These are phyloP conservation scores for Chrysosporium queenslandicum DNA, from an alignment of 2,329 filamentous ascomycete genomes.

Conservation along the genomic window DNA sequence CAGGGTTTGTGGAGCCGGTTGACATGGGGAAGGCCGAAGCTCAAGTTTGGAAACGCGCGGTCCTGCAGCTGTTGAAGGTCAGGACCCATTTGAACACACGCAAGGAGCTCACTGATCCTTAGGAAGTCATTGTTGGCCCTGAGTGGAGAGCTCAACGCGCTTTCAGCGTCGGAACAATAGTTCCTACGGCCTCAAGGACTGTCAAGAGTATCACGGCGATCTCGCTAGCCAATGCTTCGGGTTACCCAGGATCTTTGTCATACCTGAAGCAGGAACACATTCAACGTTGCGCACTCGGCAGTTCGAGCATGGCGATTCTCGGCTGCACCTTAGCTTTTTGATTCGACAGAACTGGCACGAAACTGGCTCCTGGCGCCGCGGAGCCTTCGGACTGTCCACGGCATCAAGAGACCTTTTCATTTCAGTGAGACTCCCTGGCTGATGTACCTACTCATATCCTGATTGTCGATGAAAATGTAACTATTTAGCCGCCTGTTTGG, in stretches of 20 bases:
- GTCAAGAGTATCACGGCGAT: too few species aligned
- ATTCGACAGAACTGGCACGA: conserved; percentile 33
- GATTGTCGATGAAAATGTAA: too few species aligned
- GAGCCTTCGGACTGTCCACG: conserved; percentile 2
- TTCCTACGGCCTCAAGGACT: too few species aligned
- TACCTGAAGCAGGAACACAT: conserved; percentile 3
- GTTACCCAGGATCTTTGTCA: not conserved
- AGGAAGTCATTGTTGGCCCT: too few species aligned
- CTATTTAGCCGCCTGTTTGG: too few species aligned
- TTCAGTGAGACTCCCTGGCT: too few species aligned
- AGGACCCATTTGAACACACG: not conserved
- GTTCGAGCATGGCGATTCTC: conserved; percentile 42
- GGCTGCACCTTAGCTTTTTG: conserved; percentile 47
- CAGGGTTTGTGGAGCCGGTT: not conserved
- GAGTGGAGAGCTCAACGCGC: too few species aligned
- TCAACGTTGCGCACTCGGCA: conserved; percentile 24
- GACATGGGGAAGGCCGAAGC: not conserved
- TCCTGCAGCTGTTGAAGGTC: not conserved
- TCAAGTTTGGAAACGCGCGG: not conserved
- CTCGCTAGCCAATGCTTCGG: too few species aligned
- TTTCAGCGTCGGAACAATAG: too few species aligned
- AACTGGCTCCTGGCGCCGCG: conserved; percentile 22
- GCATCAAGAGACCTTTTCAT: conserved; percentile 9
- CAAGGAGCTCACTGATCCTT: too few species aligned
- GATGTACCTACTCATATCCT: not conserved